Percentiles rank a stretch among this genome's conserved stretches.
Conservation (phyloP, 306 rosid species). For the Prunus mira region DNA sequence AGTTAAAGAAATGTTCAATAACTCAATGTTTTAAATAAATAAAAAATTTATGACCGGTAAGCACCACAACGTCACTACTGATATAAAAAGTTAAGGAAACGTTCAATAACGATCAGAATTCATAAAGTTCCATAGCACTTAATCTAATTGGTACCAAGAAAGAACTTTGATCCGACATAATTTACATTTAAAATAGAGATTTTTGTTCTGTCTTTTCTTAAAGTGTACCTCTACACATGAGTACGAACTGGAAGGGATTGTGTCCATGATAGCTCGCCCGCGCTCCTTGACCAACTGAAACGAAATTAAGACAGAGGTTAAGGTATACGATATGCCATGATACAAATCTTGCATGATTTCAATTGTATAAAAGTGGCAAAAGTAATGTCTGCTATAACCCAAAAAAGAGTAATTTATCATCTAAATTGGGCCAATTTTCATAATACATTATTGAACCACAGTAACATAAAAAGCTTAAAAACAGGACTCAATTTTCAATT, state of each 20-base stretch:
- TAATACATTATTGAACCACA: not conserved
- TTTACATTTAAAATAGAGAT: not conserved
- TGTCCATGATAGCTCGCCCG: slow-evolving; percentile 34
- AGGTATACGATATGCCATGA: slow-evolving; percentile 9
- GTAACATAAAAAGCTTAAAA: not conserved
- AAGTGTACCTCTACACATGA: slow-evolving; percentile 42
- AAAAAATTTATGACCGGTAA: not conserved
- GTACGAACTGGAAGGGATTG: slow-evolving; percentile 46
- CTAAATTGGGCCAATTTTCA: not conserved
- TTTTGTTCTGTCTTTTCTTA: not conserved
- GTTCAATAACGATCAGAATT: not conserved
- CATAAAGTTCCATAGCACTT: too few relatives aligned
- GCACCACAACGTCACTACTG: not conserved
- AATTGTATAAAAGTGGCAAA: not conserved
- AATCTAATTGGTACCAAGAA: not conserved
- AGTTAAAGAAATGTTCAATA: not conserved
- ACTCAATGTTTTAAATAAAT: not conserved
- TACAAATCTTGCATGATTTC: not conserved
- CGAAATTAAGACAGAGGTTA: slow-evolving; percentile 17
- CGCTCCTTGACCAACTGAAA: slow-evolving; percentile 48
- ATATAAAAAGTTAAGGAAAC: not conserved
- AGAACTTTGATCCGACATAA: not conserved
- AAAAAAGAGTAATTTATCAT: not conserved
- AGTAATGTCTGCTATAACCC: too few relatives aligned
- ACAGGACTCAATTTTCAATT: not conserved